Percentiles rank a stretch among this genome's conserved stretches.
phyloP scores from a whole-genome alignment of 352 stramenopile species.

The Phytophthora pisi region DNA sequence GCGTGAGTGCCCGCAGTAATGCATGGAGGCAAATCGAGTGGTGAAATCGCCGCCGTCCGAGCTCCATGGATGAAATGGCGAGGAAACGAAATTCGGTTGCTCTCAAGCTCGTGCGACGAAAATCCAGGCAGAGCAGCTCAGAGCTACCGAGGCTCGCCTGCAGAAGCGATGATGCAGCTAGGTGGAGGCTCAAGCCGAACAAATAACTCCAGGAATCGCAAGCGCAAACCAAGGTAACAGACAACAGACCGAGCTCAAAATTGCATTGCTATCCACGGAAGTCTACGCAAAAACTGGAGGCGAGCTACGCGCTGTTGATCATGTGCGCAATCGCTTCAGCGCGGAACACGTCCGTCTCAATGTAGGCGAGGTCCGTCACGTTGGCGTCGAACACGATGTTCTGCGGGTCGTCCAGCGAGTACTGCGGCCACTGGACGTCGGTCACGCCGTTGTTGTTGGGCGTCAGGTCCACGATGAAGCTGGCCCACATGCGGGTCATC shows the following conservation, averaged over 20 bases:
- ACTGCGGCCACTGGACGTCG: conserved; percentile 35
- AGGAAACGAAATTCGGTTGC: too few relatives aligned
- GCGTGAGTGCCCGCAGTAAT: conserved; percentile 5
- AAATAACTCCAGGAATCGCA: too few relatives aligned
- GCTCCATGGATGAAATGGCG: not conserved
- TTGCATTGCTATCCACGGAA: too few relatives aligned
- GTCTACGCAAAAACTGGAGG: not conserved
- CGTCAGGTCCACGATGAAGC: conserved; percentile 28
- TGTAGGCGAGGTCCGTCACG: conserved; percentile 19
- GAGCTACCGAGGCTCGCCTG: too few relatives aligned
- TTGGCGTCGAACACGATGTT: conserved; percentile 37
- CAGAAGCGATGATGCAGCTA: too few relatives aligned
- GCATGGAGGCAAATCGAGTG: conserved; percentile 12
- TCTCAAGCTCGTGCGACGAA: not conserved
- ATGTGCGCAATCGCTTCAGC: conserved; percentile 22
- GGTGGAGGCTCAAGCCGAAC: too few relatives aligned
- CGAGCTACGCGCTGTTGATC: conserved; percentile 10
- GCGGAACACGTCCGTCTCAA: conserved; percentile 23
- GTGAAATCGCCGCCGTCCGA: conserved; percentile 11
- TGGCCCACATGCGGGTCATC: conserved; percentile 37
- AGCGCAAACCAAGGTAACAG: too few relatives aligned
- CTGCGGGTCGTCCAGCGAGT: conserved; percentile 21
- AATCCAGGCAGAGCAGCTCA: not conserved
- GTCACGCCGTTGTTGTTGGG: conserved; percentile 19
- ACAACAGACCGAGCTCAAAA: too few relatives aligned